Percentiles rank a stretch among this genome's conserved stretches.
Conservation (phyloP, 345 rosid species). For the Nasturtium officinale region DNA sequence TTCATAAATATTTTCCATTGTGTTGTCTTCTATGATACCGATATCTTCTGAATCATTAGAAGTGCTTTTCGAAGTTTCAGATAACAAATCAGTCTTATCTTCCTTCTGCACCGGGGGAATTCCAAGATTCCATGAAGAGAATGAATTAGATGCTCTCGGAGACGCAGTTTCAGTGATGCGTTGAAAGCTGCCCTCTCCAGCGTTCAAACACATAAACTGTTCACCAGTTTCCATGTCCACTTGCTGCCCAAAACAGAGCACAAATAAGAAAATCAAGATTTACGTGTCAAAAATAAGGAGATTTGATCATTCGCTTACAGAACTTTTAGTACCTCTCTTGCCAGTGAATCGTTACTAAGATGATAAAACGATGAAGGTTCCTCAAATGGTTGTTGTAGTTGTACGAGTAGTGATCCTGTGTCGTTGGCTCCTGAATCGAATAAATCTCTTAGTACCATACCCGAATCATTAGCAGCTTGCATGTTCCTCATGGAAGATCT, state of each 20-base stretch:
- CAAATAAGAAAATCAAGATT: background rate
- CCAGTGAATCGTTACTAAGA: slow-evolving; percentile 52
- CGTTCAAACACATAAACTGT: slow-evolving; percentile 54
- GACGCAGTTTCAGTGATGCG: slow-evolving; percentile 49
- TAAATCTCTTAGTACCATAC: slow-evolving; percentile 77
- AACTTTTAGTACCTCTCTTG: slow-evolving; percentile 62
- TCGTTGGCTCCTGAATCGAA: slow-evolving; percentile 66
- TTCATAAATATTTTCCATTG: slow-evolving; percentile 24
- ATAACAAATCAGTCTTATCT: slow-evolving; percentile 41
- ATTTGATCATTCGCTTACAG: background rate
- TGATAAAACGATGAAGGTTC: slow-evolving; percentile 61
- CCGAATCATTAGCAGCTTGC: slow-evolving; percentile 63
- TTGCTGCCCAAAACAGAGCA: slow-evolving; percentile 42
- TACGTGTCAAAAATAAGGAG: background rate
- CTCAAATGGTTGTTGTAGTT: slow-evolving; percentile 59
- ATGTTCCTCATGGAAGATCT: slow-evolving; percentile 63
- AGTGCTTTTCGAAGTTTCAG: slow-evolving; percentile 47
- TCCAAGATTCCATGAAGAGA: slow-evolving; percentile 64
- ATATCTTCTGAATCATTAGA: slow-evolving; percentile 68
- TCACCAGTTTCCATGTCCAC: slow-evolving; percentile 57
- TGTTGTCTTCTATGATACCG: slow-evolving; percentile 48
- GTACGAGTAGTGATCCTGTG: slow-evolving; percentile 66
- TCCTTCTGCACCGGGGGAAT: slow-evolving; percentile 46
- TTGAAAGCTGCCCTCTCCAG: slow-evolving; percentile 57
- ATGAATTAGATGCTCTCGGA: slow-evolving; percentile 47